Base-by-base conservation (phyloP, 306 rosid genomes). In the Acmispon strigosus region DNA sequence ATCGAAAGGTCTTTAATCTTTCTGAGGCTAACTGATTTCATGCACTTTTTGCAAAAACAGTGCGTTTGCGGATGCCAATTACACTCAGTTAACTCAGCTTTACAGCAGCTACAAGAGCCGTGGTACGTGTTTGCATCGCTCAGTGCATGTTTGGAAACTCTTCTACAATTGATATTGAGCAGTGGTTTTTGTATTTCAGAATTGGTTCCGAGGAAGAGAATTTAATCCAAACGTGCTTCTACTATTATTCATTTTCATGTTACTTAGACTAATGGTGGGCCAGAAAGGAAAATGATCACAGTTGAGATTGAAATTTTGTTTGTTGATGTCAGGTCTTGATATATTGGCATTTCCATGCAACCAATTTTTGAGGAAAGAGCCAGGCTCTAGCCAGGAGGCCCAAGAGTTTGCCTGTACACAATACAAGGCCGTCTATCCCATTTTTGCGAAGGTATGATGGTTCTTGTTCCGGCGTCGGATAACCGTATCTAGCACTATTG, bases 291-390 rank as follows among this genome's bases (percentile, higher is more conserved):
- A 27, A 16, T 60, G 5, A 20, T 69, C 12, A 19, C 0, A 17
- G 3, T 19, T 7, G 43, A 15, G 49, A 73, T 9, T 20, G 7
- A 2, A n/a, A 22, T 0, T 4, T 50, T 64, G 29, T 59, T 44
- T 29, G 22, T 50, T 54, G 20, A 52, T 69, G 66, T 70, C 56
- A 94, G 99, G 96, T 58, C 80, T 94, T 67, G 97, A 94, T 65
- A 78, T 94, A 83, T 83, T 94, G 88, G 99, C 96, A 44, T 94
- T 94, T 83, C 99, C 99, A 16, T 94, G 97, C 84, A 94, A 94
- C 49, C 99, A 94, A 78, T 94, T 94, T 82, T 61, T 90, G 70
- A 84, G 77, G 76, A 92, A 91, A 82, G 96, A 91, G 81, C 97
- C 99, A 7, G 92, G 95, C 39, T 74, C 95, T 29, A 91, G 97